These are phyloP conservation scores for Daedaleopsis sinensis DNA, from an alignment of 768 basidiomycete species.

Conservation along the genomic window DNA sequence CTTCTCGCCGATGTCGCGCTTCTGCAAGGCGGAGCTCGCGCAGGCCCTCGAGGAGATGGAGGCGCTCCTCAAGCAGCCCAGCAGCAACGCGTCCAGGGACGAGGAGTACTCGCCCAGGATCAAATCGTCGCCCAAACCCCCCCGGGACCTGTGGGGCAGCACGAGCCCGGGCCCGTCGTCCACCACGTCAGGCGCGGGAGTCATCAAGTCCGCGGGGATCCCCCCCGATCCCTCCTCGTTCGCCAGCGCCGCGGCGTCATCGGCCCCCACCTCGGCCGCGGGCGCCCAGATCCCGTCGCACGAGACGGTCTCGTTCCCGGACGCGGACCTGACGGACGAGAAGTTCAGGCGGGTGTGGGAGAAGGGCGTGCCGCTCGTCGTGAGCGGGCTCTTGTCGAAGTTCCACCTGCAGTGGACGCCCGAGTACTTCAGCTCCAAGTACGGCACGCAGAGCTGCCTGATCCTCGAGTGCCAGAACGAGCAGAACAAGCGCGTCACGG, in stretches of 20 bases:
- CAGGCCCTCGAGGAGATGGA: slow-evolving; percentile 74
- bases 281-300: slow-evolving; percentile 42
- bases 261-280: slow-evolving; percentile 2
- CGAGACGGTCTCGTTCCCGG: slow-evolving; percentile 47
- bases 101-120: slow-evolving; percentile 11
- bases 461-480: slow-evolving; percentile 87
- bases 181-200: background rate
- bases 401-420: slow-evolving; percentile 82
- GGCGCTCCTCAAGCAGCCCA: slow-evolving; percentile 41
- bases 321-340: slow-evolving; percentile 55
- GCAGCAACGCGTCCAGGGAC: slow-evolving; percentile 11
- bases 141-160: slow-evolving; percentile 14
- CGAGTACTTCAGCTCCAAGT: slow-evolving; percentile 73
- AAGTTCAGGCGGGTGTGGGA: slow-evolving; percentile 74
- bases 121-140: slow-evolving; percentile 5
- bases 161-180: slow-evolving; percentile 6
- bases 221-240: slow-evolving; percentile 16
- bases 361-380: slow-evolving; percentile 75
- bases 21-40: slow-evolving; percentile 63
- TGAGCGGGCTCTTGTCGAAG: slow-evolving; percentile 63
- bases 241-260: slow-evolving; percentile 10
- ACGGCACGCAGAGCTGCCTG: slow-evolving; percentile 63
- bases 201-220: slow-evolving; percentile 6
- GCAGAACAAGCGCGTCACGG: slow-evolving; percentile 58
- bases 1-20: slow-evolving; percentile 83